Percentiles rank a stretch among this genome's conserved stretches.
Conservation (phyloP, 2,329 filamentous ascomycete species). For the Trichoderma semiorbis region DNA sequence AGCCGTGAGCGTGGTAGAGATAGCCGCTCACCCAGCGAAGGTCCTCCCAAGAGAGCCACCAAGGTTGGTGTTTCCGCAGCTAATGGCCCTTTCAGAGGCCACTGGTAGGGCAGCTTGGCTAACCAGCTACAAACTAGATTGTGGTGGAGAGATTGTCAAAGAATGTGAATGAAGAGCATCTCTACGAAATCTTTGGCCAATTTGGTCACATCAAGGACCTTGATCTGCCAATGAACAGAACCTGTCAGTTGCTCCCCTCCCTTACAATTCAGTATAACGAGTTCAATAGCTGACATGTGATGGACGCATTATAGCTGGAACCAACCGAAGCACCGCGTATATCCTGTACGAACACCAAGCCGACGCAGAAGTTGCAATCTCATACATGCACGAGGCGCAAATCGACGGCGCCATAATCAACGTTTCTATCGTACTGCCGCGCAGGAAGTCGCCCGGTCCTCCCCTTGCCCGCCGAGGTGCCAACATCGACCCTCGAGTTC, state of each 20-base stretch:
- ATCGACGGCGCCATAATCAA: constrained; percentile 78
- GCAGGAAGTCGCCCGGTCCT: constrained; percentile 74
- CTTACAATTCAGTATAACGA: not conserved
- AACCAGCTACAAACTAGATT: constrained; percentile 56
- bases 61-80: constrained; percentile 41
- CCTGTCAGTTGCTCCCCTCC: constrained; percentile 55
- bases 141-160: constrained; percentile 95
- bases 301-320: constrained; percentile 58
- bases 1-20: constrained; percentile 35
- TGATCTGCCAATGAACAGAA: constrained; percentile 83
- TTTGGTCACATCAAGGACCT: constrained; percentile 85
- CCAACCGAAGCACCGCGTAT: constrained; percentile 90
- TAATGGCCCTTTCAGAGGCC: not conserved
- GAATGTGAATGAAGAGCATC: constrained; percentile 84
- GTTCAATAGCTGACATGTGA: not conserved
- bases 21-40: constrained; percentile 37
- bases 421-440: constrained; percentile 84
- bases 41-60: constrained; percentile 45
- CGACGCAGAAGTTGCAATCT: constrained; percentile 83
- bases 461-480: constrained; percentile 64
- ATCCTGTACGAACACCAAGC: constrained; percentile 75
- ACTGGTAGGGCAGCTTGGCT: not conserved
- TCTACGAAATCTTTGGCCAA: constrained; percentile 85
- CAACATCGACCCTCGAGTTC: constrained; percentile 51
- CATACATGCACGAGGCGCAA: constrained; percentile 98